Evolutionary conservation across 441 rosid species (phyloP), one percentile per base, ranked within the genome.

Genomic region (Populus hybrid): DNA sequence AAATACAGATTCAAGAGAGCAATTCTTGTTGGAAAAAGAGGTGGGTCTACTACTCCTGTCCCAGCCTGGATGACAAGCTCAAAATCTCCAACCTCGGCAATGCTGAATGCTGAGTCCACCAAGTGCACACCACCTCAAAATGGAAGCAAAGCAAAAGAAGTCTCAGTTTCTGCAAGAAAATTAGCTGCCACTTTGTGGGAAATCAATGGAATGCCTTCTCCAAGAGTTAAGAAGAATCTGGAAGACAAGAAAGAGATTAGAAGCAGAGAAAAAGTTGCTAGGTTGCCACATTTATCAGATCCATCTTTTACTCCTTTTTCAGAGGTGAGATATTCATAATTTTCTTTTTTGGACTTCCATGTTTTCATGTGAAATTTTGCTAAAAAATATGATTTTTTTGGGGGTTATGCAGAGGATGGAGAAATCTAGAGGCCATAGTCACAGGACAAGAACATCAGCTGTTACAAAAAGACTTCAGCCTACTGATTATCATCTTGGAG

Each of bases 161-260:
- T 67, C 68, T 87, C 87, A 0, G 81, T 92, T 32, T 95, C 99
- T 0, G 97, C 97, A 2, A 89, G 99, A 76, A 93, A 92, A 76
- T 87, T 95, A 30, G 98, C 94, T 21, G 98, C 99, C 16, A 89
- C 94, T 6, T 82, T 95, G 68, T 91, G 99, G 97, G 99, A 88
- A 77, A 88, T 92, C 84, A 90, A 88, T 65, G 87, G 85, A 76
- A 83, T 87, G 64, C 80, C 90, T 73, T 85, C 91, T 0, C 85
- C 86, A 2, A 76, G 73, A 3, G 63, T 34, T 9, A 79, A 67
- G 24, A 75, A 84, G 53, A 82, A 83, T 28, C 74, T 30, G 69
- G 90, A 82, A 46, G 82, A 74, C 77, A 80, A 80, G 85, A 84
- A 87, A 80, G 80, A 83, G 2, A 46, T 75, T 65, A 87, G 81